Conservation (phyloP, 2,329 filamentous ascomycete genomes). For the Penicillium digitatum region DNA sequence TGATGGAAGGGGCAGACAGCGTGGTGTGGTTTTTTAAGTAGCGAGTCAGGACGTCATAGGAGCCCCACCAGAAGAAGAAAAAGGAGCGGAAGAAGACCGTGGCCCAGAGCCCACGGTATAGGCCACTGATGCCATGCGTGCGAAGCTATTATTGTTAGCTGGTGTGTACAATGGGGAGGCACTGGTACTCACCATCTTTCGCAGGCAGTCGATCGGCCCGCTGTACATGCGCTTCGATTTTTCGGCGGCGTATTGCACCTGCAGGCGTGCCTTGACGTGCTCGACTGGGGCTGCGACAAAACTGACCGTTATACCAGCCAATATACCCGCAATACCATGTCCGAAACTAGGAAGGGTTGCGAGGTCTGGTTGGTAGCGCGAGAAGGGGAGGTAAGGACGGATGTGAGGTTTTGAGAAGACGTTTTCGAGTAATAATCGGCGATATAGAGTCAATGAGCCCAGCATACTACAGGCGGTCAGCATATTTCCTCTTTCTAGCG, state of each 20-base stretch:
- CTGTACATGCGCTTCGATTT: slow-evolving; percentile 76
- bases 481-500: not conserved
- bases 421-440: slow-evolving; percentile 73
- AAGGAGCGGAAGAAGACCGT: slow-evolving; percentile 86
- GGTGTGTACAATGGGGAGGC: not conserved
- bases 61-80: slow-evolving; percentile 99
- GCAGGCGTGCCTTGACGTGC: slow-evolving; percentile 88
- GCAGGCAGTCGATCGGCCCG: slow-evolving; percentile 79
- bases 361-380: slow-evolving; percentile 32
- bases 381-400: slow-evolving; percentile 37
- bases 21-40: slow-evolving; percentile 62
- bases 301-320: slow-evolving; percentile 84
- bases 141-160: slow-evolving; percentile 33
- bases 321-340: slow-evolving; percentile 80
- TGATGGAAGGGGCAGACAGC: slow-evolving; percentile 73
- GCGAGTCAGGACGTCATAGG: slow-evolving; percentile 78
- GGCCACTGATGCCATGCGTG: slow-evolving; percentile 68
- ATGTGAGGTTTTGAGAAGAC: slow-evolving; percentile 61
- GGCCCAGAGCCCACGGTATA: slow-evolving; percentile 81
- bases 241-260: slow-evolving; percentile 83
- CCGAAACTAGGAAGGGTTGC: slow-evolving; percentile 67
- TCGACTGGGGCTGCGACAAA: slow-evolving; percentile 93
- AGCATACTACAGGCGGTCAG: slow-evolving; percentile 60
- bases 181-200: slow-evolving; percentile 51
- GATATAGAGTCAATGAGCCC: slow-evolving; percentile 85